These are phyloP conservation scores for Fusarium sp. DNA, from an alignment of 2,329 filamentous ascomycete genomes.

Conservation along the genomic window DNA sequence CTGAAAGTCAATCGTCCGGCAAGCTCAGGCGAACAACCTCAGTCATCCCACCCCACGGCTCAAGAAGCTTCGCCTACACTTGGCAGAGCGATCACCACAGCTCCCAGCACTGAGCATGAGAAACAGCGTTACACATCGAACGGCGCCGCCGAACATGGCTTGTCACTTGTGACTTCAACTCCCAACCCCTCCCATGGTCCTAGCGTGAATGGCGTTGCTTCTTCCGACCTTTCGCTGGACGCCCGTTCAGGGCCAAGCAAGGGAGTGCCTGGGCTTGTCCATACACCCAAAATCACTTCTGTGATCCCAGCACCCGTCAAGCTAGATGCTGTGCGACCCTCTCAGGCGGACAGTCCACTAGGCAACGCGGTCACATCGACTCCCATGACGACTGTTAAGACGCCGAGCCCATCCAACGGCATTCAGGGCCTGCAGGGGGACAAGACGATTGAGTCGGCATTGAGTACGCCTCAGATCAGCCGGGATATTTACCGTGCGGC, in stretches of 20 bases:
- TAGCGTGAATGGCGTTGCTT: slow-evolving; percentile 25
- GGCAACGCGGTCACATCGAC: slow-evolving; percentile 21
- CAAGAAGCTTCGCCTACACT: slow-evolving; percentile 1
- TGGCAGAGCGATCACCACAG: not conserved
- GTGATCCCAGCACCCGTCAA: slow-evolving; percentile 42
- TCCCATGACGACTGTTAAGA: slow-evolving; percentile 36
- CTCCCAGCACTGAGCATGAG: slow-evolving; percentile 3
- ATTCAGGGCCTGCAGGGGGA: slow-evolving; percentile 40
- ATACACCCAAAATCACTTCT: slow-evolving; percentile 25
- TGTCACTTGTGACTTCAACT: slow-evolving; percentile 19
- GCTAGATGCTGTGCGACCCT: slow-evolving; percentile 26
- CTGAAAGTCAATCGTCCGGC: slow-evolving; percentile 58
- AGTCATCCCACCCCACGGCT: slow-evolving; percentile 18
- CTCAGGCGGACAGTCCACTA: slow-evolving; percentile 20
- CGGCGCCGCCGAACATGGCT: slow-evolving; percentile 22
- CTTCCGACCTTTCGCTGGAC: slow-evolving; percentile 4
- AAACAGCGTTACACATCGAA: slow-evolving; percentile 8
- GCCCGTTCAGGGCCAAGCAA: slow-evolving; percentile 13
- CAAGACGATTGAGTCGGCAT: slow-evolving; percentile 40
- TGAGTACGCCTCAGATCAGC: slow-evolving; percentile 46
- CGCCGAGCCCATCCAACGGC: slow-evolving; percentile 41
- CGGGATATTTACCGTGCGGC: slow-evolving; percentile 44
- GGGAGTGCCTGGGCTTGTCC: slow-evolving; percentile 9
- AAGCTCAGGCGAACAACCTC: slow-evolving; percentile 13
- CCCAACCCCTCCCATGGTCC: slow-evolving; percentile 15